A percentile compares a stretch with the other conserved stretches of the same genome.
Conservation (phyloP, 208 protist genomes). For the Porcisia hertigi region DNA sequence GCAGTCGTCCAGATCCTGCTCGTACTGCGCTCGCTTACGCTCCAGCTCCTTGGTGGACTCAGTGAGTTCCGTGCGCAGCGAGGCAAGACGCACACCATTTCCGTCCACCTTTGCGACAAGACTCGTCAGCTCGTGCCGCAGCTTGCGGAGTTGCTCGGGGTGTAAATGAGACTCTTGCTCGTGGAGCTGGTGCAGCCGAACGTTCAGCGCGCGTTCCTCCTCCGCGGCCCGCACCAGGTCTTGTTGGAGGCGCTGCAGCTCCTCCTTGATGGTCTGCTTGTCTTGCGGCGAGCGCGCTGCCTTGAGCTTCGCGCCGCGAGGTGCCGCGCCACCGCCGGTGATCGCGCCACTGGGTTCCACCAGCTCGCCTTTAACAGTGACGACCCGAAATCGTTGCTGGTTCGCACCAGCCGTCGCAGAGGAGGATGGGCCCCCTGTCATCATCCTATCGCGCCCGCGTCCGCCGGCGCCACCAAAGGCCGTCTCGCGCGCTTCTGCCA, state of each 20-base stretch:
- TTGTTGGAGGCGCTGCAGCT: constrained; percentile 70
- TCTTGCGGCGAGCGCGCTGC: constrained; percentile 74
- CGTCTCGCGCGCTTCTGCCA: constrained; percentile 89
- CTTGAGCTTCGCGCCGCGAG: constrained; percentile 85
- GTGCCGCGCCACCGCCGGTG: constrained; percentile 95
- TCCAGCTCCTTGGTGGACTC: constrained; percentile 33
- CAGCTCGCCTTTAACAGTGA: constrained; percentile 96
- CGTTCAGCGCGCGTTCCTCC: constrained; percentile 66
- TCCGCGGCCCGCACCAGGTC: constrained; percentile 75
- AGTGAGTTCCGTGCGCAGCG: constrained; percentile 40
- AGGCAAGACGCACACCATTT: constrained; percentile 39
- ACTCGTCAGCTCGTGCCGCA: constrained; percentile 49
- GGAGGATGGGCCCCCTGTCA: background rate
- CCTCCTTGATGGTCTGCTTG: constrained; percentile 72
- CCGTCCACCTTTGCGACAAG: constrained; percentile 51
- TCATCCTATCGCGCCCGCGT: background rate
- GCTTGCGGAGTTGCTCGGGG: constrained; percentile 53
- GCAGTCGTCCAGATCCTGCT: constrained; percentile 35
- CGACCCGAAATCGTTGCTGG: constrained; percentile 91
- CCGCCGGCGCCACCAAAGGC: constrained; percentile 67
- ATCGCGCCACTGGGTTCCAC: constrained; percentile 98
- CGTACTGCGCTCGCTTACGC: constrained; percentile 23
- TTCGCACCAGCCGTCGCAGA: background rate
- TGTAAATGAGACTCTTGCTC: constrained; percentile 55
- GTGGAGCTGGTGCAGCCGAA: constrained; percentile 66